Evolutionary conservation across 2,329 filamentous ascomycete genomes (phyloP), one percentile per base, ranked within the genome.

Genomic region (Hymenoscyphus repandus): DNA sequence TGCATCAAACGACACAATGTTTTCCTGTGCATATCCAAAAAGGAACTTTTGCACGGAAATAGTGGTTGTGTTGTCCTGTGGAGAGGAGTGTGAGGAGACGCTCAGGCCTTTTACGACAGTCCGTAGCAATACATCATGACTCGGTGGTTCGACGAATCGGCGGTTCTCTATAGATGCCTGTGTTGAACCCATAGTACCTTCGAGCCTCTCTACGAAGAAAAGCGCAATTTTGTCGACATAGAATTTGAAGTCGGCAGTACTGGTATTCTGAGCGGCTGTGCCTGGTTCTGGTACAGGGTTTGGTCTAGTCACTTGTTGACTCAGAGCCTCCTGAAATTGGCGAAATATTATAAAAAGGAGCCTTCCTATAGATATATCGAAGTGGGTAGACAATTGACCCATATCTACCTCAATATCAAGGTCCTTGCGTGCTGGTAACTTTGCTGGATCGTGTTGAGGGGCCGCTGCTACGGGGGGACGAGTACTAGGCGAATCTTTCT

Each of bases 1-100:
- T 36, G 74, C 73, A 57, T 84, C 77, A 54, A 86, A 86, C 1
- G 78, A 83, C 33, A 86, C 55, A 33, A 86, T 83, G 49, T 82
- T 77, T 36, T 79, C 80, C 53, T 79, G 72, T 1, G 75, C 73
- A 61, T 86, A 85, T 1, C 82, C 82, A 58, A 86, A 81, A 0
- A 71, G 72, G 59, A 86, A 79, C 54, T 78, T 80, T 55, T 79
- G 72, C 1, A 85, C 60, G 2, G 59, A 62, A 6, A 67, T 17
- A 17, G 47, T 51, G 11, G 64, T 63, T 39, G 58, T 63, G 5
- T 57, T 63, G 4, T 30, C 45, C 22, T 54, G 38, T 7, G 52
- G 42, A 6, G 52, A 54, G 5, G 49, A 44, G 12, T 53, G 47
- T 7, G 54, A 55, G 12, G 55, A 44, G 17, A 66, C 34, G 17